These are phyloP conservation scores for Adiantum capillusveneris DNA, from an alignment of 75 land plant genomes.

Conservation along the genomic window DNA sequence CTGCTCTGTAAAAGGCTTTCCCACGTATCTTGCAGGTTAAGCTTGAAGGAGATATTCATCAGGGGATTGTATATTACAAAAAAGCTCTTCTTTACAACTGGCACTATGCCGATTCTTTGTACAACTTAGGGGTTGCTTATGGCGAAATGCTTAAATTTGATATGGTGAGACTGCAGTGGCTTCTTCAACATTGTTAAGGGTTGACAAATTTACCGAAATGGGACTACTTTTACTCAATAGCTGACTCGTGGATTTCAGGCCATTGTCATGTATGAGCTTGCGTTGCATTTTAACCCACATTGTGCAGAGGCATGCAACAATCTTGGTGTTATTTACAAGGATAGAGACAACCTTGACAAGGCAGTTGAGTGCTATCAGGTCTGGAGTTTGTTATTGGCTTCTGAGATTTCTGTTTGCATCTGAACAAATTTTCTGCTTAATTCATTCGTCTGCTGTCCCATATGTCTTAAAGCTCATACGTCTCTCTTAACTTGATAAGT, in stretches of 20 bases:
- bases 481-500: no score
- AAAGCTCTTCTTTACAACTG: constrained; percentile 89
- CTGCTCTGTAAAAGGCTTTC: no score
- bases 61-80: constrained; percentile 87
- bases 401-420: no score
- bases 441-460: no score
- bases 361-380: constrained; percentile 99
- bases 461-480: no score
- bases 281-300: constrained; percentile 93
- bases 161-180: constrained; percentile 42
- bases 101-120: constrained; percentile 99
- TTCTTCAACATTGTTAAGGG: no score
- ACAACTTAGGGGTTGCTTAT: constrained; percentile 96
- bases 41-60: constrained; percentile 89
- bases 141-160: constrained; percentile 97
- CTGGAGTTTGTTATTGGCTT: no score
- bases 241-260: constrained; percentile 45
- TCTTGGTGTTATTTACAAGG: constrained; percentile 95
- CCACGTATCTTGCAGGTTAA: constrained; percentile 85
- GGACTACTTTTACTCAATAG: not conserved
- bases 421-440: no score
- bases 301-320: constrained; percentile 99
- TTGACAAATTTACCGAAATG: no score
- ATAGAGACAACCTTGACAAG: constrained; percentile 93
- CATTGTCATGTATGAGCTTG: constrained; percentile 96